Base-by-base conservation (phyloP, 148 eudicot genomes). In the Nepenthes gracilis region DNA sequence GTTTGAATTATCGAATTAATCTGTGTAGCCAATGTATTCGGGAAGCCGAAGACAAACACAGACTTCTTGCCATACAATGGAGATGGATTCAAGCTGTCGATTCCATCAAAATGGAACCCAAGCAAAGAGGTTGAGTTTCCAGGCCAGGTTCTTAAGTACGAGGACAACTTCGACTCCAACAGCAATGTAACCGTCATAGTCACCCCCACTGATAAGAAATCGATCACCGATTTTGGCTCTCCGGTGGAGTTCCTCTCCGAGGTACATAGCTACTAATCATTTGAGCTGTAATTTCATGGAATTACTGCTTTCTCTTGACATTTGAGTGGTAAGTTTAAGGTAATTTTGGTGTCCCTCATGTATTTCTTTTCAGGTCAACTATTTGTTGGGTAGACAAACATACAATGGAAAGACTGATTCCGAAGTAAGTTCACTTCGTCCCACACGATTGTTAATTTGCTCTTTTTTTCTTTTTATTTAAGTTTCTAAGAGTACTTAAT, bases 101-200 rank as follows among this genome's bases (percentile, higher is more conserved):
- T 89, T 11, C 99, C 99, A 0, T 45, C 99, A 0, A 93, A 93
- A 77, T 93, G 99, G 99, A 93, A 89, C 85, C 95, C 95, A 1
- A 93, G 96, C 85, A 83, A 72, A 52, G 99, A 93, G 71, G 77
- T 79, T 4, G 99, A 93, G 79, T 93, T 35, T 86, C 96, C 97
- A 0, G 99, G 99, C 35, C 95, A 86, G 66, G 92, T 93, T 40
- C 69, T 93, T 48, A 76, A 89, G 64, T 93, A 60, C 55, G 99
- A 93, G 72, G 99, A 93, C 83, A 93, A 89, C 86, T 93, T 93
- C 57, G 99, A 93, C 54, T 57, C 85, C 62, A 86, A 81, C 71
- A 93, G 84, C 87, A 84, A 86, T 35, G 60, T 93, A 35, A 1
- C 63, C 8, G 95, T 93, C 63, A 69, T 72, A 67, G 63, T 93